phyloP scores from a whole-genome alignment of 2,329 filamentous ascomycete genomes.

The Trichocomaceae sp. region DNA sequence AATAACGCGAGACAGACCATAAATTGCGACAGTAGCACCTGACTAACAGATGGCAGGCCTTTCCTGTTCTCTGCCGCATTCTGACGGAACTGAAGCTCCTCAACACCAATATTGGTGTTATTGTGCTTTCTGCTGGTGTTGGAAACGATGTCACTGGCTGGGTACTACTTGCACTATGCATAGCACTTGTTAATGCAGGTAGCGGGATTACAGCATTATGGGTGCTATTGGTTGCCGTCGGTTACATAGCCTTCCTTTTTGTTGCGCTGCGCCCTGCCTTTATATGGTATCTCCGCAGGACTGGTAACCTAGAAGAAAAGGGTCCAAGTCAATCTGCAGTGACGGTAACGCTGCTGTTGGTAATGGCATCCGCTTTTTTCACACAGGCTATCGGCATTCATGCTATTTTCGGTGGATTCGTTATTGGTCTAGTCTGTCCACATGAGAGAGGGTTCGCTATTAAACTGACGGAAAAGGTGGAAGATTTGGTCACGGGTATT shows the following conservation, averaged over 20 bases:
- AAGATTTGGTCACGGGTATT: conserved; percentile 77
- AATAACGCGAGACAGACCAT: conserved; percentile 14
- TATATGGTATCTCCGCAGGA: conserved; percentile 64
- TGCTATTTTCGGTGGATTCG: conserved; percentile 87
- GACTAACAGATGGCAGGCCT: conserved; percentile 42
- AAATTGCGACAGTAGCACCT: neutral
- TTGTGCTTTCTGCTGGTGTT: conserved; percentile 82
- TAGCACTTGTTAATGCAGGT: conserved; percentile 83
- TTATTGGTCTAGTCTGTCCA: conserved; percentile 82
- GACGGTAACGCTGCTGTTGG: conserved; percentile 71
- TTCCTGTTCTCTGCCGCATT: conserved; percentile 90
- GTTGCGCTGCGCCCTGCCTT: conserved; percentile 68
- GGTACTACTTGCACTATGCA: conserved; percentile 87
- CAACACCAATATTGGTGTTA: conserved; percentile 74
- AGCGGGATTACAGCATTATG: conserved; percentile 76
- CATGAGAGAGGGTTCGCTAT: conserved; percentile 87
- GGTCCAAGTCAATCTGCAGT: conserved; percentile 83
- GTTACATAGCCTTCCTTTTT: conserved; percentile 68
- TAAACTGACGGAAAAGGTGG: conserved; percentile 86
- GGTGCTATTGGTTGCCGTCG: conserved; percentile 69
- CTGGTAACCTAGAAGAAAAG: conserved; percentile 74
- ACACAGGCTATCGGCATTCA: conserved; percentile 88
- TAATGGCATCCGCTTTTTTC: conserved; percentile 75
- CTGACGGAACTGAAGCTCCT: conserved; percentile 85
- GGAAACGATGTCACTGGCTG: conserved; percentile 89